Conservation (phyloP, 176 grass and related monocot species). For the Guadua angustifolia region DNA sequence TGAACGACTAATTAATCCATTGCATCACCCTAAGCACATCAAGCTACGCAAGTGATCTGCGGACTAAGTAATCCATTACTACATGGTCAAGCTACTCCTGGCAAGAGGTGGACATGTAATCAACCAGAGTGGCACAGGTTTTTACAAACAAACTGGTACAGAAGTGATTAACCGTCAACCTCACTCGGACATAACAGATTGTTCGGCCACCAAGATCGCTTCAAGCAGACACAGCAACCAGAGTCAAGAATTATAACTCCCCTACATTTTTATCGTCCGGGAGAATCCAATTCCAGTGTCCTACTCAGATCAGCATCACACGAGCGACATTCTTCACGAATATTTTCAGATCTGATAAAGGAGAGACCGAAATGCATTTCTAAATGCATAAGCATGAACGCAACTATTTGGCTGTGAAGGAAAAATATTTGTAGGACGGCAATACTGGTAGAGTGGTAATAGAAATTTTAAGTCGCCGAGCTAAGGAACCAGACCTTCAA, state of each 20-base stretch:
- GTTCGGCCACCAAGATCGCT: constrained; percentile 19
- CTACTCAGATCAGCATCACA: background rate
- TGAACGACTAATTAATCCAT: too few species aligned
- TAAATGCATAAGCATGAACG: too few species aligned
- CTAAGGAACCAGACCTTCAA: too few species aligned
- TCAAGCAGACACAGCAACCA: background rate
- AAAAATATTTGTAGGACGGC: too few species aligned
- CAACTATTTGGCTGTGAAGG: too few species aligned
- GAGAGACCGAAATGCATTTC: too few species aligned
- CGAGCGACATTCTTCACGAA: too few species aligned
- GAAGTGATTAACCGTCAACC: background rate
- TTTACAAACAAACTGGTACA: background rate
- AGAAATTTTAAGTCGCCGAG: too few species aligned
- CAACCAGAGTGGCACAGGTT: background rate
- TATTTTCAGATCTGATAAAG: too few species aligned
- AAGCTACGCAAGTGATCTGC: background rate
- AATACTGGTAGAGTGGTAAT: too few species aligned
- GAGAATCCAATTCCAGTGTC: background rate
- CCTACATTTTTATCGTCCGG: background rate
- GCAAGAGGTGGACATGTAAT: background rate
- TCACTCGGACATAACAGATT: background rate
- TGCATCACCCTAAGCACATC: background rate
- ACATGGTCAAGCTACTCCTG: background rate
- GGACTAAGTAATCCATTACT: background rate
- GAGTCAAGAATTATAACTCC: background rate